Evolutionary conservation across 345 rosid genomes (phyloP).

Genomic region (Syzygium aromaticum): DNA sequence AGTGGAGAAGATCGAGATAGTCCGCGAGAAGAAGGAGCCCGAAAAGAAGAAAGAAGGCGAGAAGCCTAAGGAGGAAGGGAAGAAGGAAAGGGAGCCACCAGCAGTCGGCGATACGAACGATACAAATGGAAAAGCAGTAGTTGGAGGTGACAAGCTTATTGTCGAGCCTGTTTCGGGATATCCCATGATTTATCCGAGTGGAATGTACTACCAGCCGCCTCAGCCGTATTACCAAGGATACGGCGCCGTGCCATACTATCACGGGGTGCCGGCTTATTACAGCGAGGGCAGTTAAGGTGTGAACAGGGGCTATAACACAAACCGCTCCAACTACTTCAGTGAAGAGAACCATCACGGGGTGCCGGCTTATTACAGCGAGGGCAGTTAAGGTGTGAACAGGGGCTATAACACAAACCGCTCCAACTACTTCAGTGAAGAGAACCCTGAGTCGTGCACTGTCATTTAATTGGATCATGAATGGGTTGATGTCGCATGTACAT

Average conservation of each 20-base stretch:
- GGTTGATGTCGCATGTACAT: neutral
- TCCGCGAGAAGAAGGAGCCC: neutral
- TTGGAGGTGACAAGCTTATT: no score
- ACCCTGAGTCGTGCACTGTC: constrained; percentile 13
- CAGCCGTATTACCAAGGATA: neutral
- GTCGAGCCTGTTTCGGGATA: neutral
- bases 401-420: neutral
- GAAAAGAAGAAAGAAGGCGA: neutral
- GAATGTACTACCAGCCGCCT: neutral
- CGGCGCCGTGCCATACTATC: constrained; percentile 1
- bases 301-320: neutral
- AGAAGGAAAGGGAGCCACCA: no score
- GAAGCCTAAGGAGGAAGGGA: constrained; percentile 1
- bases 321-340: constrained; percentile 4
- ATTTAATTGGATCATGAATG: constrained; percentile 8
- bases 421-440: constrained; percentile 14
- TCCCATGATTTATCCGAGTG: constrained; percentile 5
- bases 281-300: constrained; percentile 4
- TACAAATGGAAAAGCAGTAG: no score
- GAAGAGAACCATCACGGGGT: constrained; percentile 28
- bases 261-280: constrained; percentile 21
- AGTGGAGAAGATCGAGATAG: constrained; percentile 14
- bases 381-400: neutral
- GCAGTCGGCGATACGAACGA: no score
- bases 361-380: constrained; percentile 19